These are phyloP conservation scores for Rhizophagus clarus DNA, from an alignment of 192 early-diverging fungal genomes.

Conservation along the genomic window DNA sequence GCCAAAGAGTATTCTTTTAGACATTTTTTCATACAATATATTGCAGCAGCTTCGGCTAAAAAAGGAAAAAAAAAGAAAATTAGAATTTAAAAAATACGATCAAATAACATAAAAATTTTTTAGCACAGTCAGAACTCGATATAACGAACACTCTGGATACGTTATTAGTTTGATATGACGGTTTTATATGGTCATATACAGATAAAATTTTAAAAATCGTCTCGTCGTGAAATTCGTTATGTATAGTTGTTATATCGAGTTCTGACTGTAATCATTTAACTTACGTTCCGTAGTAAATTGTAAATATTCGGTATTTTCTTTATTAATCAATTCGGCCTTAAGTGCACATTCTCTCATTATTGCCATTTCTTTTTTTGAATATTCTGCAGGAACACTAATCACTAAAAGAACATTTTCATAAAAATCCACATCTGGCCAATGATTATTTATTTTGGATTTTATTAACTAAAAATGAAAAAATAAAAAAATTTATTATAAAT, in stretches of 20 bases:
- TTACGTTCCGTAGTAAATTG: constrained; percentile 27
- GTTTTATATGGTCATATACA: too few species aligned
- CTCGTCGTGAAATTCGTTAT: too few species aligned
- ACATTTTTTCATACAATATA: not conserved
- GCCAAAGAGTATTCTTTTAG: not conserved
- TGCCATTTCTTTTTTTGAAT: not conserved
- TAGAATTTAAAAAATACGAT: not conserved
- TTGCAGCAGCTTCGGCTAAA: constrained; percentile 18
- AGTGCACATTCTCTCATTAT: constrained; percentile 14
- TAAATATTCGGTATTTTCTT: not conserved
- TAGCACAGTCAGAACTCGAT: too few species aligned
- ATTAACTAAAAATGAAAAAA: not conserved
- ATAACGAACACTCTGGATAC: too few species aligned
- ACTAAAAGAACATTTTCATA: not conserved
- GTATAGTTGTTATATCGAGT: too few species aligned
- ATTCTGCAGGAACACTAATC: constrained; percentile 1
- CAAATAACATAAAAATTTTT: too few species aligned
- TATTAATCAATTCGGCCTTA: not conserved
- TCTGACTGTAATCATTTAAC: too few species aligned
- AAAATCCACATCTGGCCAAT: not conserved
- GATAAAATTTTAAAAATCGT: too few species aligned
- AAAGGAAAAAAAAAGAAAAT: not conserved
- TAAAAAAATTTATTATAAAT: not conserved
- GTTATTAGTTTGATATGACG: too few species aligned
- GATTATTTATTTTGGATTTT: not conserved